Evolutionary conservation across 768 basidiomycete species (phyloP).

Genomic region (Kwoniella pini): DNA sequence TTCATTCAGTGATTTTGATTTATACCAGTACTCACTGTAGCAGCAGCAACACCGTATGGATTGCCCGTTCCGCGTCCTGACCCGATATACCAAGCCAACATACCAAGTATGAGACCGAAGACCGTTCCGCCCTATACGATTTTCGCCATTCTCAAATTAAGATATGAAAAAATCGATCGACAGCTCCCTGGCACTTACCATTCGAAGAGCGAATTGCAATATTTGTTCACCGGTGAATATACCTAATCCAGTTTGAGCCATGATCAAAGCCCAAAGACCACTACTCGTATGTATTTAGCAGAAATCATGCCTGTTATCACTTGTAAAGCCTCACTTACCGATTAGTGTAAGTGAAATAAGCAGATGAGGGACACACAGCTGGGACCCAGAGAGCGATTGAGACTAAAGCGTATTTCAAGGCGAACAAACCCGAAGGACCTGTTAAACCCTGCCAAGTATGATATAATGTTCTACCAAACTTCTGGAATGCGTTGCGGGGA

Average conservation of each 20-base stretch:
- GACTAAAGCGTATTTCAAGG: conserved; percentile 60
- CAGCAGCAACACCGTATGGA: conserved; percentile 62
- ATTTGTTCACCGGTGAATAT: conserved; percentile 65
- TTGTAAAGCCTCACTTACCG: conserved; percentile 2
- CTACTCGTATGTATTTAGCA: conserved; percentile 59
- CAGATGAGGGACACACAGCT: conserved; percentile 56
- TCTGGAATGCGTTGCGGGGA: conserved; percentile 58
- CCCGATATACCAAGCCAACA: conserved; percentile 54
- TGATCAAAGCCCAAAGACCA: conserved; percentile 64
- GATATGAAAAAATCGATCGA: background rate
- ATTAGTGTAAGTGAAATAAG: conserved; percentile 50
- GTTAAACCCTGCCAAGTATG: conserved; percentile 56
- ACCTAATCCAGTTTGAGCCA: conserved; percentile 64
- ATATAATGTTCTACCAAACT: conserved; percentile 55
- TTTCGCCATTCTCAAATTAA: conserved; percentile 44
- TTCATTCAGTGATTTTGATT: too few species aligned
- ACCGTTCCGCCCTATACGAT: conserved; percentile 37
- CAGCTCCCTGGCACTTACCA: conserved; percentile 51
- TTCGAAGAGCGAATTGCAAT: conserved; percentile 58
- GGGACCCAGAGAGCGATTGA: conserved; percentile 63
- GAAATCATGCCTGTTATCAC: conserved; percentile 34
- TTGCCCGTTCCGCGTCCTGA: conserved; percentile 60
- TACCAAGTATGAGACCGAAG: conserved; percentile 46
- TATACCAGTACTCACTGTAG: conserved; percentile 50
- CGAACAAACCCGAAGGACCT: conserved; percentile 60